Evolutionary conservation across 2,329 filamentous ascomycete species (phyloP).

Genomic region (Didymella glomerata): DNA sequence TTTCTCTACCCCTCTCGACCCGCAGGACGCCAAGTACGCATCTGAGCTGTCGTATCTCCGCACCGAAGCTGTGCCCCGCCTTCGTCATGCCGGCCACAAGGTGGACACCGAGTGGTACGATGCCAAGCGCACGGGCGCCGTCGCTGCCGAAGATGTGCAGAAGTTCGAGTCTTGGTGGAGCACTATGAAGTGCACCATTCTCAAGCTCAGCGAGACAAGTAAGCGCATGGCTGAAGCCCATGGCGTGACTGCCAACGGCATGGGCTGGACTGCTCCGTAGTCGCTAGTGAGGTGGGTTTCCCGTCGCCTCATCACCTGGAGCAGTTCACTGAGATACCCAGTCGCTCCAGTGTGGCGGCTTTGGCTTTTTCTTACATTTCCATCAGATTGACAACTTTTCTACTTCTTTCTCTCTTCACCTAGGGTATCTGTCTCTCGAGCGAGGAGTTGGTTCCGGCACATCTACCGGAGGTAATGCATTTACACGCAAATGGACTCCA

Average conservation of each 20-base stretch:
- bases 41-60: constrained; percentile 52
- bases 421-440: constrained; percentile 26
- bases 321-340: constrained; percentile 20
- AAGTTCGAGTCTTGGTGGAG: constrained; percentile 54
- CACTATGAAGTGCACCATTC: constrained; percentile 45
- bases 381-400: constrained; percentile 15
- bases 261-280: constrained; percentile 49
- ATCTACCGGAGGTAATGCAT: constrained; percentile 28
- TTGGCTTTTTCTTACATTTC: constrained; percentile 13
- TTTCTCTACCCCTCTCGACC: constrained; percentile 47
- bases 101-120: constrained; percentile 49
- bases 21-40: constrained; percentile 46
- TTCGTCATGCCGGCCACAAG: constrained; percentile 52
- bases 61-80: constrained; percentile 52
- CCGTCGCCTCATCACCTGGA: constrained; percentile 15
- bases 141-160: constrained; percentile 34
- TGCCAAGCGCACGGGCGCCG: constrained; percentile 33
- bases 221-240: constrained; percentile 37
- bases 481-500: constrained; percentile 25
- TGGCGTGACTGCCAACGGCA: constrained; percentile 39
- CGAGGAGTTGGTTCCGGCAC: constrained; percentile 35
- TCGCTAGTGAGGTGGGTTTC: constrained; percentile 41
- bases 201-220: constrained; percentile 43
- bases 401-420: constrained; percentile 14
- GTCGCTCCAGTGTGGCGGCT: constrained; percentile 7